Evolutionary conservation across 1,284 basidiomycete species (phyloP), one percentile per base, ranked within the genome.

Genomic region (Cryptococcus sp.): DNA sequence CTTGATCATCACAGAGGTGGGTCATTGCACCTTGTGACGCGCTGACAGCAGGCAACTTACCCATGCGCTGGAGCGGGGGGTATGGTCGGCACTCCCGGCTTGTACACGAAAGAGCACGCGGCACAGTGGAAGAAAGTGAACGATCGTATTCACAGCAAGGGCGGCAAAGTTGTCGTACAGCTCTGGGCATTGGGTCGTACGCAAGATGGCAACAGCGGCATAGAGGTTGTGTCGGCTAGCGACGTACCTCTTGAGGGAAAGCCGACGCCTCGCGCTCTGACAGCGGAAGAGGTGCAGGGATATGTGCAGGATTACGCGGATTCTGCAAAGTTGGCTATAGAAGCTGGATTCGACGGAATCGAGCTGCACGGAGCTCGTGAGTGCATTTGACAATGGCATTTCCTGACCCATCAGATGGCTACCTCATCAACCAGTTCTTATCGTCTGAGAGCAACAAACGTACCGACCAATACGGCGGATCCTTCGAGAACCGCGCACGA

Each of bases 291-390:
- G 54, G 74, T 76, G 35, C 60, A 71, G 44, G 59, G 66, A 8
- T 81, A 82, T 54, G 73, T 85, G 41, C 75, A 72, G 1, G 71
- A 80, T 53, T 87, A 81, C 71, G 80, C 76, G 47, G 64, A 76
- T 2, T 78, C 84, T 0, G 85, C 84, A 0, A 51, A 74, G 6
- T 82, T 83, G 58, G 84, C 85, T 3, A 81, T 84, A 50, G 78
- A 81, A 65, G 84, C 85, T 27, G 86, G 86, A 0, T 86, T 87
- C 64, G 86, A 88, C 64, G 85, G 85, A 25, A 82, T 87, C 31
- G 86, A 88, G 77, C 66, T 80, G 45, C 80, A 80, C 60, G 67
- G 67, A 27, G 79, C 76, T 15, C 54, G 27, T 51, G 22, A 38
- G 46, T 50, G 15, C 42, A 70, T 68, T 56, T 61, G 67, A 10